Conservation (phyloP, 164 flowering plant species). For the Stephania japonica region DNA sequence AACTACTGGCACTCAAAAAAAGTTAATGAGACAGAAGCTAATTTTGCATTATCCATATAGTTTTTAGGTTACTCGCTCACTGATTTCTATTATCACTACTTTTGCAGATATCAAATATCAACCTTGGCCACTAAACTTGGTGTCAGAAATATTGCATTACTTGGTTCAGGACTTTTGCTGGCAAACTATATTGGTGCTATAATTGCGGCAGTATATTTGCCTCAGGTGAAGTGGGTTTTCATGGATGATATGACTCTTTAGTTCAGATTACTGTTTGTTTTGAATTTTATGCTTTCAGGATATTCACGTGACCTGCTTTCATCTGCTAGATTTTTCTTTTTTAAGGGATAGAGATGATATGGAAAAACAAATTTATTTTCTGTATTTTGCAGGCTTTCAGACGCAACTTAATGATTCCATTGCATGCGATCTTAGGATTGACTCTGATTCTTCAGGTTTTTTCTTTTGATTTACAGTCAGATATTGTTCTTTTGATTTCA, state of each 20-base stretch:
- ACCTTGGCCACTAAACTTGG: constrained; percentile 97
- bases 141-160: constrained; percentile 83
- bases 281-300: background rate
- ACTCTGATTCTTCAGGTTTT: constrained; percentile 79
- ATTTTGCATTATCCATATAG: too few species aligned
- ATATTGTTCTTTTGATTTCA: too few species aligned
- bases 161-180: constrained; percentile 82
- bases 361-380: background rate
- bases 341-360: background rate
- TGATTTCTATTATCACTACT: background rate
- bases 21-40: background rate
- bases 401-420: constrained; percentile 70
- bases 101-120: constrained; percentile 81
- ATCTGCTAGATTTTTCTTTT: background rate
- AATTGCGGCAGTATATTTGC: constrained; percentile 71
- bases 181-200: constrained; percentile 73
- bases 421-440: constrained; percentile 58
- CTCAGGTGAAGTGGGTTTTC: constrained; percentile 50
- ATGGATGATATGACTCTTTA: background rate
- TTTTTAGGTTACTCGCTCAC: background rate
- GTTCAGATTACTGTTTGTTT: background rate
- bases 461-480: background rate
- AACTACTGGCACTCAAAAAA: background rate
- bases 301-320: background rate
- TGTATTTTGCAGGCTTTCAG: constrained; percentile 70